Evolutionary conservation across 495 filamentous ascomycete genomes (phyloP), one percentile per base, ranked within the genome.

Genomic region (Aspergillus conjunctus): DNA sequence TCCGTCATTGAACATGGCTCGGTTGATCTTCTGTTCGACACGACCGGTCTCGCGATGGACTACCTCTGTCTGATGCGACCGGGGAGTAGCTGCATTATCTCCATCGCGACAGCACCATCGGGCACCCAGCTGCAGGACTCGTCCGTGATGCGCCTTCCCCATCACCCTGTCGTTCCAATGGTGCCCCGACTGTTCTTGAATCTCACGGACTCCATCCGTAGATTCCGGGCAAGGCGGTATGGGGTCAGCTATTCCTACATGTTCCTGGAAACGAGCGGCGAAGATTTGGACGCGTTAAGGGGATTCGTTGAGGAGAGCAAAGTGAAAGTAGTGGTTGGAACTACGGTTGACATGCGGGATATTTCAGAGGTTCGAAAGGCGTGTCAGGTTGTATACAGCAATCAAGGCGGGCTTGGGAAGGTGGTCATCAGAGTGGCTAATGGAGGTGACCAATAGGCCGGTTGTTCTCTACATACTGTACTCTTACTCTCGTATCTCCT

Each of bases 381-480:
- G 17, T 81, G 79, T 54, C 66, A 78, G 56, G 68, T 75, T 61
- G 77, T 86, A 18, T 74, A 70, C 21, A 73, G 72, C 20, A 77
- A 74, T 4, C 83, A 82, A 58, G 83, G 84, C 0, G 84, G 83
- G 3, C 54, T 84, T 22, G 84, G 84, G 30, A 85, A 84, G 68
- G 67, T 83, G 60, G 80, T 85, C 6, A 69, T 85, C 59, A 69
- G 73, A 54, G 70, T 83, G 37, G 37, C 9, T 5, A 26, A 26
- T 5, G 26, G 26, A 26, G 26, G 26, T 26, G 26, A 26, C n/a
- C n/a, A n/a, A n/a, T n/a, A n/a, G n/a, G n/a, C n/a, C n/a, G n/a
- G n/a, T n/a, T n/a, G n/a, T n/a, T n/a, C n/a, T n/a, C n/a, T n/a
- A n/a, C n/a, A n/a, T n/a, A n/a, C n/a, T n/a, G n/a, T n/a, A n/a